These are phyloP conservation scores for Ilex aquifolium DNA, from an alignment of 257 asterid species.

Conservation along the genomic window DNA sequence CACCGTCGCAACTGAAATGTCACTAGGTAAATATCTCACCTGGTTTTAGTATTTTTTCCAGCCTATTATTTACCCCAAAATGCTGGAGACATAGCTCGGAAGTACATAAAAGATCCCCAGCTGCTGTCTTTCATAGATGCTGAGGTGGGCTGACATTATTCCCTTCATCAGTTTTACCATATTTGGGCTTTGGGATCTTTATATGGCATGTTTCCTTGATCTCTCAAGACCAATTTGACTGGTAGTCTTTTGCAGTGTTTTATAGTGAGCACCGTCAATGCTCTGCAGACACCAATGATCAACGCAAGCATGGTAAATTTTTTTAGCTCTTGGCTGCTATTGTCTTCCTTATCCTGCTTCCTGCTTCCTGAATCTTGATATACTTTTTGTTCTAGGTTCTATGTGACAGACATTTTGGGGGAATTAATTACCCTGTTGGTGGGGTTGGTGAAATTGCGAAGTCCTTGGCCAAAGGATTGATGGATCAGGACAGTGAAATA, in stretches of 20 bases:
- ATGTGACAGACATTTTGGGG: constrained; percentile 98
- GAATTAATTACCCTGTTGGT: constrained; percentile 96
- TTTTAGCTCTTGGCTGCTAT: constrained; percentile 8
- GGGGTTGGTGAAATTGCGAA: constrained; percentile 96
- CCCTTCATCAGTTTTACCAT: constrained; percentile 6
- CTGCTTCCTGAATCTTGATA: constrained; percentile 1
- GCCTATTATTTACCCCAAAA: constrained; percentile 96
- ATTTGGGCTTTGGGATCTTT: neutral
- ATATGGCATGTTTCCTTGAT: neutral
- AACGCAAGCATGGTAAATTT: constrained; percentile 92
- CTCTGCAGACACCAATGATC: constrained; percentile 92
- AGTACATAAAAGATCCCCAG: constrained; percentile 73
- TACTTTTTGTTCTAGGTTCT: constrained; percentile 52
- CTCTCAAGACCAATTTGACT: neutral
- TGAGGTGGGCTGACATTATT: constrained; percentile 50
- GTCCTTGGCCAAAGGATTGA: constrained; percentile 80
- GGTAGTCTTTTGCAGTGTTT: constrained; percentile 63
- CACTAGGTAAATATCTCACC: neutral
- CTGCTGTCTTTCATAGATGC: constrained; percentile 89
- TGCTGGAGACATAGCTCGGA: constrained; percentile 88
- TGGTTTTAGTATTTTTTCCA: constrained; percentile 31
- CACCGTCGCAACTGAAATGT: too few relatives aligned
- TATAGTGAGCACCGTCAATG: constrained; percentile 93
- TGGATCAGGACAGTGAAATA: constrained; percentile 65
- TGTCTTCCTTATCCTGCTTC: constrained; percentile 2